phyloP scores from a whole-genome alignment of 495 filamentous ascomycete species.

The Penicillium chermesinum region DNA sequence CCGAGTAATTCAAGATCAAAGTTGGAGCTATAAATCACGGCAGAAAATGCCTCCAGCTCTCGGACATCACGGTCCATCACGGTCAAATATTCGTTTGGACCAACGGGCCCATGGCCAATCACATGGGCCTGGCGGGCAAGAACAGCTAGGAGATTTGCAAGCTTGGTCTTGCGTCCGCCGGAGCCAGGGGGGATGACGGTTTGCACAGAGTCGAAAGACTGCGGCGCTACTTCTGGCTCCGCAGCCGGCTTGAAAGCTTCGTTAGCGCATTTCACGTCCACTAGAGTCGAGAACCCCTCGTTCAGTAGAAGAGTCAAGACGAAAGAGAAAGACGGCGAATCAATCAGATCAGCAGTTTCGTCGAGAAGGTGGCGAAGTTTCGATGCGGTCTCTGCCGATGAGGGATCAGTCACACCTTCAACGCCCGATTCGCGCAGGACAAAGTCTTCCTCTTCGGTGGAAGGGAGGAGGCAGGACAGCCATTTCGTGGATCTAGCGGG shows the following conservation, averaged over 20 bases:
- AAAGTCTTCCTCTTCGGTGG: conserved; percentile 65
- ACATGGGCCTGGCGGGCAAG: conserved; percentile 82
- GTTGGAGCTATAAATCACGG: conserved; percentile 90
- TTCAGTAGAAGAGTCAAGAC: conserved; percentile 84
- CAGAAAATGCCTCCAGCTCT: conserved; percentile 90
- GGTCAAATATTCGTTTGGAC: conserved; percentile 76
- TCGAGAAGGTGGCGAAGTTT: conserved; percentile 83
- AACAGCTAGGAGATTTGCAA: conserved; percentile 84
- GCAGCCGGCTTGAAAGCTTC: conserved; percentile 64
- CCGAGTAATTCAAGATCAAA: conserved; percentile 62
- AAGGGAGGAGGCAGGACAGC: conserved; percentile 81
- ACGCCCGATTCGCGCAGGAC: conserved; percentile 83
- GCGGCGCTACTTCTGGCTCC: conserved; percentile 38
- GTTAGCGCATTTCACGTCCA: conserved; percentile 71
- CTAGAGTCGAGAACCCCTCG: conserved; percentile 72
- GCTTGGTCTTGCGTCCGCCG: conserved; percentile 57
- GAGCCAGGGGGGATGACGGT: conserved; percentile 32
- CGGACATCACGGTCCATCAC: conserved; percentile 71
- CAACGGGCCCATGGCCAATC: conserved; percentile 70
- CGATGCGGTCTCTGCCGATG: conserved; percentile 40
- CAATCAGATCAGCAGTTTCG: conserved; percentile 92
- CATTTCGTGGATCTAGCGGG: conserved; percentile 52
- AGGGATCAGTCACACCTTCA: conserved; percentile 45
- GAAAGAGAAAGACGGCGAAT: conserved; percentile 81
- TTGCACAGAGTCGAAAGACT: conserved; percentile 39